These are phyloP conservation scores for Phtheirospermum japonicum DNA, from an alignment of 257 asterid species.

Conservation along the genomic window DNA sequence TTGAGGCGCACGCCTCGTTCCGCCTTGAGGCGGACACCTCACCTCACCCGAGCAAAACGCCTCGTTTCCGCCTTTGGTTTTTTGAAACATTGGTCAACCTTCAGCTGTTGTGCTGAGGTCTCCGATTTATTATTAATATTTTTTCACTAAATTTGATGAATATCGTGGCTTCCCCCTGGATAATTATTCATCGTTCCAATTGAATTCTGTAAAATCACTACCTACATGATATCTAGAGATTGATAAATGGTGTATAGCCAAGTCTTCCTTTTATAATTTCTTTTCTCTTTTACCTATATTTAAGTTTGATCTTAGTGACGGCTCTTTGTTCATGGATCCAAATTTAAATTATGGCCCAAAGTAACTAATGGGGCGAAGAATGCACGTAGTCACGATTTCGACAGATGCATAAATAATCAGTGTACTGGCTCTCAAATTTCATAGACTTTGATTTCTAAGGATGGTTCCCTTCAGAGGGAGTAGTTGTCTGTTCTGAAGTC, in stretches of 20 bases:
- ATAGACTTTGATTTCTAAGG: constrained; percentile 16
- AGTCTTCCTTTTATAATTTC: background rate
- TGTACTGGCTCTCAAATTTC: constrained; percentile 5
- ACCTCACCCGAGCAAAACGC: too few relatives aligned
- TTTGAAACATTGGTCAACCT: too few relatives aligned
- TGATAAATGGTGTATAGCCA: background rate
- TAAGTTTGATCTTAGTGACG: constrained; percentile 8
- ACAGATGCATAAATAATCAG: constrained; percentile 9
- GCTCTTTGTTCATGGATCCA: constrained; percentile 20
- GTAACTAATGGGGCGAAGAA: constrained; percentile 7
- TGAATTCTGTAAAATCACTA: constrained; percentile 6
- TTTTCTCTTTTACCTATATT: background rate
- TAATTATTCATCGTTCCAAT: constrained; percentile 20
- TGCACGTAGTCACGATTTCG: constrained; percentile 7
- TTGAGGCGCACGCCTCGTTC: too few relatives aligned
- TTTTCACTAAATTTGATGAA: constrained; percentile 4
- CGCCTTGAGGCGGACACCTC: too few relatives aligned
- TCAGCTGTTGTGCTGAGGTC: constrained; percentile 14
- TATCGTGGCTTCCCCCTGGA: constrained; percentile 21
- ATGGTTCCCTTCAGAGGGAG: constrained; percentile 18
- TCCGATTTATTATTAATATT: background rate
- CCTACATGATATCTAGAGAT: constrained; percentile 5
- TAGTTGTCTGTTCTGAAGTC: constrained; percentile 11
- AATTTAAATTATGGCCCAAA: background rate
- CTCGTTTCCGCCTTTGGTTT: too few relatives aligned